Conservation (phyloP, 352 stramenopile species). For the Phytophthora fragariaefolia region DNA sequence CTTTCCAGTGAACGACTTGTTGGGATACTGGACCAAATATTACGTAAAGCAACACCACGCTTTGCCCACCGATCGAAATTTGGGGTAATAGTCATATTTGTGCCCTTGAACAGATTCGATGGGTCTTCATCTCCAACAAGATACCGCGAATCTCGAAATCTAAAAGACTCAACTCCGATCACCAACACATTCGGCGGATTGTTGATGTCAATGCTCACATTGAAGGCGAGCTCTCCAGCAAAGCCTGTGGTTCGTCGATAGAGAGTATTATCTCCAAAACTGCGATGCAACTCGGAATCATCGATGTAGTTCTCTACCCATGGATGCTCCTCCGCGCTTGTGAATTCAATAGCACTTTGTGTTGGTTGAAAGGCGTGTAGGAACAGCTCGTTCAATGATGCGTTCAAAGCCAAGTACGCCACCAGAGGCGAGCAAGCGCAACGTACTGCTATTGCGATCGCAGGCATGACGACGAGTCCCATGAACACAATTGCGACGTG, state of each 20-base stretch:
- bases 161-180: slow-evolving; percentile 17
- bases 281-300: background rate
- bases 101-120: slow-evolving; percentile 38
- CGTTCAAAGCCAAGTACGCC: slow-evolving; percentile 4
- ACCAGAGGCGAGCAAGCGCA: slow-evolving; percentile 2
- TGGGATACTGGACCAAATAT: slow-evolving; percentile 60
- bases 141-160: slow-evolving; percentile 15
- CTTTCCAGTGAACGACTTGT: slow-evolving; percentile 63
- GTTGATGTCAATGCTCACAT: slow-evolving; percentile 3
- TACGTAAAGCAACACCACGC: slow-evolving; percentile 50
- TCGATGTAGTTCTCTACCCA: slow-evolving; percentile 17
- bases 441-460: background rate
- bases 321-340: background rate
- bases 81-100: slow-evolving; percentile 38
- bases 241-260: slow-evolving; percentile 18
- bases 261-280: slow-evolving; percentile 9
- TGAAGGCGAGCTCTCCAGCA: slow-evolving; percentile 15
- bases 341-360: background rate
- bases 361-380: slow-evolving; percentile 13
- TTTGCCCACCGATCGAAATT: slow-evolving; percentile 58
- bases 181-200: slow-evolving; percentile 15
- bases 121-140: slow-evolving; percentile 26
- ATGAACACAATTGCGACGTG: slow-evolving; percentile 1
- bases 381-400: slow-evolving; percentile 11
- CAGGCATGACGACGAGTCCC: slow-evolving; percentile 6